phyloP scores from a whole-genome alignment of 2,329 filamentous ascomycete species.

The Alternaria dauci region DNA sequence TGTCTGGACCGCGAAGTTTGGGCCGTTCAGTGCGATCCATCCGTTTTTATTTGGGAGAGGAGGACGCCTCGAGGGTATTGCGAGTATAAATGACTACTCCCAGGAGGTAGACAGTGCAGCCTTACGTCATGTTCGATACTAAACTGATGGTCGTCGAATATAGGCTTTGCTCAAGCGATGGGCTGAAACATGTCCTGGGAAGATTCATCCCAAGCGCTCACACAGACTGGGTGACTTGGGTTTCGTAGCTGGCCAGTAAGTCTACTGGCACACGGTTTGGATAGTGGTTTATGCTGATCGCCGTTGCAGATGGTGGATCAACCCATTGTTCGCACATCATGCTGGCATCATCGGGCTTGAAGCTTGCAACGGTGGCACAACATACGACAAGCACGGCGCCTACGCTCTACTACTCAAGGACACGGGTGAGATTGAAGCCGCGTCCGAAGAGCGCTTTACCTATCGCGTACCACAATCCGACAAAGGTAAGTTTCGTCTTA shows the following conservation, averaged over 20 bases:
- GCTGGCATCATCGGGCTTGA: slow-evolving; percentile 58
- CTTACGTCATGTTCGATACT: neutral
- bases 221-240: slow-evolving; percentile 53
- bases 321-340: slow-evolving; percentile 56
- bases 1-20: slow-evolving; percentile 52
- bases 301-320: slow-evolving; percentile 60
- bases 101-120: slow-evolving; percentile 43
- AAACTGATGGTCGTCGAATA: neutral
- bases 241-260: slow-evolving; percentile 58
- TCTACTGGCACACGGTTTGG: neutral
- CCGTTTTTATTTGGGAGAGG: slow-evolving; percentile 55
- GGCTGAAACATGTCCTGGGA: slow-evolving; percentile 42
- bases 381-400: slow-evolving; percentile 52
- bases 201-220: slow-evolving; percentile 40
- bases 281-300: slow-evolving; percentile 8
- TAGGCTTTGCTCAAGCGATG: slow-evolving; percentile 48
- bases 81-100: slow-evolving; percentile 48
- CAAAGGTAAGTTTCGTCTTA: slow-evolving; percentile 56
- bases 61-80: slow-evolving; percentile 55
- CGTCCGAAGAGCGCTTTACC: slow-evolving; percentile 49
- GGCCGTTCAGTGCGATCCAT: slow-evolving; percentile 49
- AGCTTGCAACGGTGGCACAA: slow-evolving; percentile 54
- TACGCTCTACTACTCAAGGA: slow-evolving; percentile 58
- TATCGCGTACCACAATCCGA: slow-evolving; percentile 54
- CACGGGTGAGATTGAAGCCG: slow-evolving; percentile 49